Evolutionary conservation across 2,329 filamentous ascomycete genomes (phyloP), one percentile per base, ranked within the genome.

Genomic region (Dryadomyces sulphureus): DNA sequence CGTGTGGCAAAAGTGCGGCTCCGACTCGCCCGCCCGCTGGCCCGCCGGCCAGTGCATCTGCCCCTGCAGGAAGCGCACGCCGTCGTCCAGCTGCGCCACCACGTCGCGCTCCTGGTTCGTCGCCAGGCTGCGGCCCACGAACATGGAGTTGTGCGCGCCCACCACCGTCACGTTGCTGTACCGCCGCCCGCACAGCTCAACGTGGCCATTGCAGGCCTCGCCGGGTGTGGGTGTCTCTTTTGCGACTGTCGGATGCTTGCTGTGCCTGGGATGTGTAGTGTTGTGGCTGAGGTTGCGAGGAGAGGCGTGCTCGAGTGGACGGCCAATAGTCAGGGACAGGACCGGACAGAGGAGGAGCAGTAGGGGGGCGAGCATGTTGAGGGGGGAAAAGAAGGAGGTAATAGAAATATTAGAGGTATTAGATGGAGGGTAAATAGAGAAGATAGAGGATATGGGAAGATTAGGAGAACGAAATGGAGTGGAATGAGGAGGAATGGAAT

Each of bases 131-230:
- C 81, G 81, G 16, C 69, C 59, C 36, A 80, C 71, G 58, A 93
- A 93, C 11, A 84, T 84, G 38, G 83, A 86, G 66, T 93, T 93
- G 65, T 93, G 86, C 17, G 80, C 79, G 19, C 75, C 78, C 1
- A 93, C 74, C 55, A 84, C 71, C 47, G 84, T 89, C 61, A 92
- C 81, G 60, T 92, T 89, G 68, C 81, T 78, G 62, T 88, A 93
- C 54, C 77, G 79, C 49, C 84, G 75, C 6, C 63, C 64, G 66
- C 86, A 93, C 55, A 92, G 79, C 61, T 90, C 84, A 21, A 81
- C 64, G 54, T 84, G 78, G 59, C 79, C 78, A 62, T 93, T 93
- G 69, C 86, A 36, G n/a, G 34, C 14, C n/a, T 17, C 16, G 34
- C 16, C 14, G 11, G 34, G 34, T 14, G 9, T 9, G 7, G 27